Evolutionary conservation across 2,329 filamentous ascomycete species (phyloP), one percentile per base, ranked within the genome.

Genomic region (Calonectria pauciramosa): DNA sequence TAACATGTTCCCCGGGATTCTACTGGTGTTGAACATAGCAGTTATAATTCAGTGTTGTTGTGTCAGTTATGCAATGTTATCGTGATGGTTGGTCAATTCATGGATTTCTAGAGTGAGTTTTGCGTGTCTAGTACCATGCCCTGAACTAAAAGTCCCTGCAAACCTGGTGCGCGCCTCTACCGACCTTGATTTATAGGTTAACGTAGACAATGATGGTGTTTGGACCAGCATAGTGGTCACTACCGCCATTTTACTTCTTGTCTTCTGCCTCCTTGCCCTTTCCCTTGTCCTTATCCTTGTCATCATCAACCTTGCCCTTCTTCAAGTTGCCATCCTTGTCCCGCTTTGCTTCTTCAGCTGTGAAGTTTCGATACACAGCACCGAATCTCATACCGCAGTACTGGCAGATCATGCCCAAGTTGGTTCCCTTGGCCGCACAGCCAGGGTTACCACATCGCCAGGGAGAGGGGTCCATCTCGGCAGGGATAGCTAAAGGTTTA

Each of bases 381-480:
- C 56, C 54, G 30, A 63, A 70, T 14, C 47, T 38, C 30, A 71
- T 71, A 11, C 73, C 68, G 34, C 73, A 75, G 11, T 60, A 41
- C 3, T 65, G 32, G 38, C 73, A 75, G 11, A 38, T 20, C 3
- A 16, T 52, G 1, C 41, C 20, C 4, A 52, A 44, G 44, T 71
- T 74, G 13, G 16, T 13, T 0, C n/a, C 14, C 63, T 66, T 71
- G 28, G 34, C 18, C 0, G 11, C 18, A 14, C 74, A 75, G 8
- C 26, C 32, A 0, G 68, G 28, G 23, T 71, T 73, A 14, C n/a
- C 38, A 16, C 74, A 75, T 8, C 38, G 23, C 74, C 74, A 75
- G 8, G 47, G 64, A 26, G 38, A 8, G n/a, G 44, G 44, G 0
- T 13, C 28, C 70, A 72, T 72, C 2, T 16, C 41, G 38, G 9